Percentiles rank a stretch among this genome's conserved stretches.
phyloP scores from a whole-genome alignment of 2,329 filamentous ascomycete genomes.

The Incumbomyces lentus region DNA sequence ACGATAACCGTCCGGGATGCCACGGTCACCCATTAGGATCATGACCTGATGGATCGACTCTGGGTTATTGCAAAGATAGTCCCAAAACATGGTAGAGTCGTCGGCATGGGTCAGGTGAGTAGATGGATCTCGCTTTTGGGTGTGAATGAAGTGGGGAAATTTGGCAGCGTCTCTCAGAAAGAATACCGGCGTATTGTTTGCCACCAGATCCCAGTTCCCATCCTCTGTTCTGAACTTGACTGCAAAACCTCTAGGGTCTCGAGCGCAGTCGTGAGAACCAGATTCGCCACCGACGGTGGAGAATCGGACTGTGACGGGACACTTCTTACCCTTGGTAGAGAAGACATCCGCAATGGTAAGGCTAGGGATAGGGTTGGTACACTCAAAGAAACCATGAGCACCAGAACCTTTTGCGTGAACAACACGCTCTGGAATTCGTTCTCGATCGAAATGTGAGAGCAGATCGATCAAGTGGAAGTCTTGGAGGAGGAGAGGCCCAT shows the following conservation, averaged over 20 bases:
- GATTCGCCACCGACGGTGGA: constrained; percentile 67
- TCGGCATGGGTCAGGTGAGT: constrained; percentile 39
- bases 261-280: constrained; percentile 59
- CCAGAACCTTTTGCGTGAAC: constrained; percentile 32
- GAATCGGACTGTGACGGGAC: constrained; percentile 57
- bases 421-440: constrained; percentile 38
- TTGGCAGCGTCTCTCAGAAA: constrained; percentile 56
- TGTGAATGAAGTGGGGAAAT: constrained; percentile 52
- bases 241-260: constrained; percentile 62
- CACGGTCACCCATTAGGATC: constrained; percentile 45
- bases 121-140: constrained; percentile 50
- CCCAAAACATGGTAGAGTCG: constrained; percentile 25
- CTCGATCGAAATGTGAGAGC: constrained; percentile 32
- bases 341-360: constrained; percentile 40
- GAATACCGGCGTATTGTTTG: constrained; percentile 60
- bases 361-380: constrained; percentile 41
- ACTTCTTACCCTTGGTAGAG: constrained; percentile 56
- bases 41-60: constrained; percentile 46
- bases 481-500: constrained; percentile 52
- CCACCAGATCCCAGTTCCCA: constrained; percentile 64
- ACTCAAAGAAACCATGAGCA: constrained; percentile 28
- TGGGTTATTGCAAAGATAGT: constrained; percentile 44
- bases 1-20: constrained; percentile 45
- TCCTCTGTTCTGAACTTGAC: constrained; percentile 65
- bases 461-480: constrained; percentile 57